Conservation (phyloP, 306 rosid species). For the Astragalus membranaceus region DNA sequence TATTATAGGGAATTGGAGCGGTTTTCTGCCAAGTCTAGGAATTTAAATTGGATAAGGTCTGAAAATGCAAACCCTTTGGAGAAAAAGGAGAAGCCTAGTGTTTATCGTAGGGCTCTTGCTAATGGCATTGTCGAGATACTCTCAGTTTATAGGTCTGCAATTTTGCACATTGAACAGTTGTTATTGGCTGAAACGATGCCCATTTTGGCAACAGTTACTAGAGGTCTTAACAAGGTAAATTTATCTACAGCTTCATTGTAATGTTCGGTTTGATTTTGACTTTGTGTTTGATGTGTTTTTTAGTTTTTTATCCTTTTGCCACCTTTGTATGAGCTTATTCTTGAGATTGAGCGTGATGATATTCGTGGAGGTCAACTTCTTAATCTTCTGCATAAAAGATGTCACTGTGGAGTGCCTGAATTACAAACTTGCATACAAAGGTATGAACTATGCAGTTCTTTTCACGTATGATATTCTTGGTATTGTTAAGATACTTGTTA, state of each 20-base stretch:
- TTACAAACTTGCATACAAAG: conserved; percentile 92
- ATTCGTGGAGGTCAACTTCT: conserved; percentile 89
- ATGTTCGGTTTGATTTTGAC: not conserved
- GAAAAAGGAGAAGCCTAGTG: conserved; percentile 50
- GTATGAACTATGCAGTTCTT: conserved; percentile 32
- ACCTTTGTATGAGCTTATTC: conserved; percentile 67
- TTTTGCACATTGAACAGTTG: conserved; percentile 83
- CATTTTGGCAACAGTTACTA: conserved; percentile 77
- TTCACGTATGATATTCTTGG: not conserved
- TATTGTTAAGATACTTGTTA: not conserved
- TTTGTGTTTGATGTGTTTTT: not conserved
- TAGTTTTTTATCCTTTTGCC: conserved; percentile 89
- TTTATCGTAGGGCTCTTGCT: conserved; percentile 83
- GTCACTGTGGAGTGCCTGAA: conserved; percentile 98
- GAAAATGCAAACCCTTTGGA: conserved; percentile 32
- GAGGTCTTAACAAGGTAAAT: conserved; percentile 83
- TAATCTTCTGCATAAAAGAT: conserved; percentile 73
- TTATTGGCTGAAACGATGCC: conserved; percentile 77
- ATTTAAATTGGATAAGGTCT: conserved; percentile 87
- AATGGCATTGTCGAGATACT: conserved; percentile 90
- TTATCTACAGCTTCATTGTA: not conserved
- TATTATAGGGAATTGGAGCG: conserved; percentile 88
- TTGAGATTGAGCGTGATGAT: conserved; percentile 84
- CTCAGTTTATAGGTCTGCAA: conserved; percentile 74
- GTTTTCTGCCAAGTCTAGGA: conserved; percentile 68